Conservation (phyloP, 2,329 filamentous ascomycete genomes). For the Sporothrix inflata region DNA sequence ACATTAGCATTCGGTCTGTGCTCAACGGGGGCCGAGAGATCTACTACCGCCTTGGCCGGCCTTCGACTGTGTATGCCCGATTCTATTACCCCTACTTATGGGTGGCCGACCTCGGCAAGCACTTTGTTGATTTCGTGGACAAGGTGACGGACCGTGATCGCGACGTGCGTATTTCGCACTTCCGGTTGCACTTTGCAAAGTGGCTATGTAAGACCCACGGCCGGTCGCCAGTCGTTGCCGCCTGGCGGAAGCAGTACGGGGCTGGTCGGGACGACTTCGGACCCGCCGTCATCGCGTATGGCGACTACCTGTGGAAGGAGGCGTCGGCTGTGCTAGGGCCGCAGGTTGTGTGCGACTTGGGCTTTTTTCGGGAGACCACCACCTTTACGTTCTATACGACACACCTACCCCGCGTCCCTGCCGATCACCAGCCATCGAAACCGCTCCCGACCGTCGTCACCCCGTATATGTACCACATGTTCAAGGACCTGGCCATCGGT, state of each 20-base stretch:
- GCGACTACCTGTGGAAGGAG: conserved; percentile 69
- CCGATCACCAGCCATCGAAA: neutral
- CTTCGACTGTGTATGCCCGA: conserved; percentile 62
- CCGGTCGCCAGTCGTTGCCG: conserved; percentile 46
- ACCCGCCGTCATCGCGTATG: conserved; percentile 60
- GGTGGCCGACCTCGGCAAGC: conserved; percentile 71
- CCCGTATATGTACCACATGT: conserved; percentile 66
- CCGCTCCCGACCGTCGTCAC: conserved; percentile 65
- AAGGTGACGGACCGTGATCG: conserved; percentile 38
- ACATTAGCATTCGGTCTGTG: conserved; percentile 67
- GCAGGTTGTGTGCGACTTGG: conserved; percentile 41
- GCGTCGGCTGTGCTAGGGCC: conserved; percentile 51
- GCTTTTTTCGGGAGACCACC: conserved; percentile 59
- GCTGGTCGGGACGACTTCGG: conserved; percentile 63
- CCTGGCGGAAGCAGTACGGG: conserved; percentile 58
- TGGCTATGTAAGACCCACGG: conserved; percentile 59
- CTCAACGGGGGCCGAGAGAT: conserved; percentile 48
- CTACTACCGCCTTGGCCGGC: conserved; percentile 66
- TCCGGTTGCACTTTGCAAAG: conserved; percentile 57
- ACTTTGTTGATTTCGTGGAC: conserved; percentile 69
- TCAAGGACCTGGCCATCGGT: conserved; percentile 65
- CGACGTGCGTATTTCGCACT: conserved; percentile 56
- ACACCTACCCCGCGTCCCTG: neutral
- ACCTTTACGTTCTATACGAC: neutral
- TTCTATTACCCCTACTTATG: conserved; percentile 69